These are phyloP conservation scores for Sphagnum magellanicum DNA, from an alignment of 228 moss, liverwort and hornwort species.

Conservation along the genomic window DNA sequence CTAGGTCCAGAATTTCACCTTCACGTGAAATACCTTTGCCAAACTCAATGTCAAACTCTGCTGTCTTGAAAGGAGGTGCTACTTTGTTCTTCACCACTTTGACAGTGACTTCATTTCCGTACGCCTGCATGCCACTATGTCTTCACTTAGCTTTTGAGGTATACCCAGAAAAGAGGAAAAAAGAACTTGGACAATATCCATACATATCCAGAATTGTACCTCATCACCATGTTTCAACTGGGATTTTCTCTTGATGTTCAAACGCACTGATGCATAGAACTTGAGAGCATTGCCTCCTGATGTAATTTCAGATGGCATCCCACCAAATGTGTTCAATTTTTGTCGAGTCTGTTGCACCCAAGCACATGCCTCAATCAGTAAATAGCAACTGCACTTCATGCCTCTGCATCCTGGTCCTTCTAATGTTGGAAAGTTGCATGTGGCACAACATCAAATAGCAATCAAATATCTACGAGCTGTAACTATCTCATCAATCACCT, in stretches of 20 bases:
- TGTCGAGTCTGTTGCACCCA: slow-evolving; percentile 42
- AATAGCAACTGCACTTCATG: neutral
- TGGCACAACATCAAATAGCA: slow-evolving; percentile 5
- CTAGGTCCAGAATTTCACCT: slow-evolving; percentile 66
- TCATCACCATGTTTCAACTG: slow-evolving; percentile 66
- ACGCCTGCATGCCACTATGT: slow-evolving; percentile 17
- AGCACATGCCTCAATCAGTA: neutral
- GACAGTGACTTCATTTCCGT: slow-evolving; percentile 46
- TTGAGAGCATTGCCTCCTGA: slow-evolving; percentile 63
- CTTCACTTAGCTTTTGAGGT: neutral
- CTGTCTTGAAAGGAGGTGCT: slow-evolving; percentile 69
- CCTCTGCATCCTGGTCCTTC: neutral
- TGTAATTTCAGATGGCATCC: slow-evolving; percentile 47
- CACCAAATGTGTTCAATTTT: slow-evolving; percentile 66
- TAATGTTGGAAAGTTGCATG: neutral
- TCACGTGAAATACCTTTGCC: slow-evolving; percentile 70
- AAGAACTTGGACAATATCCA: neutral
- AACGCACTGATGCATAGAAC: slow-evolving; percentile 58
- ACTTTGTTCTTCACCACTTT: slow-evolving; percentile 77
- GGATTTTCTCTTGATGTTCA: slow-evolving; percentile 49
- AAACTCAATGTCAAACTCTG: slow-evolving; percentile 74
- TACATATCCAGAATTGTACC: slow-evolving; percentile 16
- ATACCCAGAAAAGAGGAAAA: neutral
- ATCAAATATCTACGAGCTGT: neutral
- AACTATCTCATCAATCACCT: neutral